Evolutionary conservation across 1,284 basidiomycete species (phyloP).

Genomic region (Acaromyces ingoldii): DNA sequence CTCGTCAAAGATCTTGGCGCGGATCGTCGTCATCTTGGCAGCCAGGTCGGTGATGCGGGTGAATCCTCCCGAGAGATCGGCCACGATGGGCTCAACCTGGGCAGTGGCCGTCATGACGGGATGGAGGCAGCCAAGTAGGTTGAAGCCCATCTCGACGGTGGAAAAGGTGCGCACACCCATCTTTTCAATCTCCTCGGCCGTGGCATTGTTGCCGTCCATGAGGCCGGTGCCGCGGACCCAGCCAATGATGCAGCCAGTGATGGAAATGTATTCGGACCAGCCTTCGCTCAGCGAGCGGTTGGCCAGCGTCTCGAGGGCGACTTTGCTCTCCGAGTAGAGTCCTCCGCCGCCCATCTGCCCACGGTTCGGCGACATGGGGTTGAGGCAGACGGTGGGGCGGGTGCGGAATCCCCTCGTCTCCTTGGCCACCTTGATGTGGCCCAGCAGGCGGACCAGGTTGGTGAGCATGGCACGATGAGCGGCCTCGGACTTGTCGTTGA

Average conservation of each 20-base stretch:
- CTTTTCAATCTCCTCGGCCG: slow-evolving; percentile 88
- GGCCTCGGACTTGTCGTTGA: slow-evolving; percentile 95
- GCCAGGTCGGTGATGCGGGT: slow-evolving; percentile 55
- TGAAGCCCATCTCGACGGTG: slow-evolving; percentile 99
- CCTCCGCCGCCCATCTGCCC: slow-evolving; percentile 97
- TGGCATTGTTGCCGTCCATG: slow-evolving; percentile 91
- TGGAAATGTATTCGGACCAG: slow-evolving; percentile 97
- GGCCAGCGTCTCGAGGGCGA: slow-evolving; percentile 94
- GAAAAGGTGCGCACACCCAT: slow-evolving; percentile 96
- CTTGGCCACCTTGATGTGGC: slow-evolving; percentile 96
- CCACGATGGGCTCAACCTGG: slow-evolving; percentile 96
- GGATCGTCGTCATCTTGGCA: slow-evolving; percentile 58
- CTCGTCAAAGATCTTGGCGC: slow-evolving; percentile 68
- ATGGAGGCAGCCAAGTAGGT: slow-evolving; percentile 94
- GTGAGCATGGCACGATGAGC: slow-evolving; percentile 78
- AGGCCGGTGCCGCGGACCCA: slow-evolving; percentile 80
- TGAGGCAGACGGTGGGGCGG: slow-evolving; percentile 92
- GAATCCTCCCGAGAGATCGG: slow-evolving; percentile 74
- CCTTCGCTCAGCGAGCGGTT: slow-evolving; percentile 89
- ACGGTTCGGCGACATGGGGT: slow-evolving; percentile 95
- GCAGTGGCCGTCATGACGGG: slow-evolving; percentile 98
- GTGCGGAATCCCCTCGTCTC: slow-evolving; percentile 92
- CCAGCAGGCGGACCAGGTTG: slow-evolving; percentile 89
- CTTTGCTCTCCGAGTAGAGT: slow-evolving; percentile 96
- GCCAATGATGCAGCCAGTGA: slow-evolving; percentile 97